Percentiles rank a stretch among this genome's conserved stretches.
These are phyloP conservation scores for Penicillium sp. DNA, from an alignment of 2,329 filamentous ascomycete genomes.

Conservation along the genomic window DNA sequence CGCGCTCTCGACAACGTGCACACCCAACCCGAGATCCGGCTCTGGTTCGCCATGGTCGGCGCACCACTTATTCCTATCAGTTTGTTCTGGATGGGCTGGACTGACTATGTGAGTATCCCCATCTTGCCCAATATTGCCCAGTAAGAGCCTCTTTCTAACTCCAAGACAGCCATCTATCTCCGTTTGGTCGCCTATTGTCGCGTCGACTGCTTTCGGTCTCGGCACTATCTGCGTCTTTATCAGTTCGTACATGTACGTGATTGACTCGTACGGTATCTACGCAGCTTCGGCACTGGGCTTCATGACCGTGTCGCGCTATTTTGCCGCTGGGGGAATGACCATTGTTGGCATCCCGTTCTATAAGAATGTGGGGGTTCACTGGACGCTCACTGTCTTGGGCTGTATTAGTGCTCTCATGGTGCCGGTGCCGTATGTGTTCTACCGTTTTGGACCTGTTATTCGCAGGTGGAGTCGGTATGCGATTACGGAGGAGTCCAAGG, in stretches of 20 bases:
- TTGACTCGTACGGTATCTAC: constrained; percentile 53
- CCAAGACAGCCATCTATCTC: constrained; percentile 39
- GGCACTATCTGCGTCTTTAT: constrained; percentile 50
- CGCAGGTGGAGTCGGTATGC: constrained; percentile 21
- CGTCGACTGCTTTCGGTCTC: constrained; percentile 51
- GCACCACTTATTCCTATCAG: constrained; percentile 49
- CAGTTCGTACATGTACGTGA: constrained; percentile 53
- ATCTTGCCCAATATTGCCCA: neutral
- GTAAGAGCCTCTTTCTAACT: neutral
- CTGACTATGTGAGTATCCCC: constrained; percentile 24
- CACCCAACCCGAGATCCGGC: constrained; percentile 48
- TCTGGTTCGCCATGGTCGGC: constrained; percentile 53
- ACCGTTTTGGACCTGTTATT: constrained; percentile 20
- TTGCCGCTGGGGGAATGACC: constrained; percentile 38
- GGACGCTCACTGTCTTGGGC: constrained; percentile 42
- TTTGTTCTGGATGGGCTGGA: constrained; percentile 59
- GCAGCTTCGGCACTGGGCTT: constrained; percentile 47
- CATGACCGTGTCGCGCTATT: constrained; percentile 42
- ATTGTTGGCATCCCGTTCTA: constrained; percentile 39
- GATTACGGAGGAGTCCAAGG: constrained; percentile 9
- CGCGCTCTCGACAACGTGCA: constrained; percentile 14
- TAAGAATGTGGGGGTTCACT: constrained; percentile 41
- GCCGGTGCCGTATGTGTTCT: constrained; percentile 41
- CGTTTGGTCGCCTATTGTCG: constrained; percentile 50
- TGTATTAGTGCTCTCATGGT: constrained; percentile 37